phyloP scores from a whole-genome alignment of 108 stramenopile genomes.

The Cyclostephanos invisitatus region DNA sequence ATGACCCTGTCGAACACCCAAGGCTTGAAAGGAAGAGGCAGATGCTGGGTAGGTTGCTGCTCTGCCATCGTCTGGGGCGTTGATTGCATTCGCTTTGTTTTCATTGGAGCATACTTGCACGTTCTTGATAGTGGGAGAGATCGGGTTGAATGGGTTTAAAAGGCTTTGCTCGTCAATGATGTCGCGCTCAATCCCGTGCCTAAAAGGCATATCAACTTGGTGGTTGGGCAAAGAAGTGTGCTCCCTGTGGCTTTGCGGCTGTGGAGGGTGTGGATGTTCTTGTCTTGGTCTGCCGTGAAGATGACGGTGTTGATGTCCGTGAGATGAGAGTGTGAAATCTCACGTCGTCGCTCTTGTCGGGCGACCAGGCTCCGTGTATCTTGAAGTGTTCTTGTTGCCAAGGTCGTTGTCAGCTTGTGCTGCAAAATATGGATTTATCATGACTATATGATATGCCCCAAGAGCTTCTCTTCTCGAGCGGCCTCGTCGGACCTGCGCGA shows the following conservation, averaged over 20 bases:
- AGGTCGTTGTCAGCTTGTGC: not conserved
- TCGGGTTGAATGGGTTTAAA: not conserved
- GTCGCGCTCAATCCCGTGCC: not conserved
- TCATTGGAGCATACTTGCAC: not conserved
- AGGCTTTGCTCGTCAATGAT: not conserved
- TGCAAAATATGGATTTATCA: too few relatives aligned
- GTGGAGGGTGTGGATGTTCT: not conserved
- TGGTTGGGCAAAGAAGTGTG: not conserved
- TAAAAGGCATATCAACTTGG: not conserved
- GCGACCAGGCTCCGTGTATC: constrained; percentile 1
- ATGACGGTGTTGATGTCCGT: not conserved
- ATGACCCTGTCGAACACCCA: not conserved
- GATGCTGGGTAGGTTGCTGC: too few relatives aligned
- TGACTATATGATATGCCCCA: too few relatives aligned
- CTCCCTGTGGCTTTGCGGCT: not conserved
- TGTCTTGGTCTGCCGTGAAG: not conserved
- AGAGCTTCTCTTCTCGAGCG: too few relatives aligned
- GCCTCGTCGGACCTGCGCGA: too few relatives aligned
- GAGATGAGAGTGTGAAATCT: not conserved
- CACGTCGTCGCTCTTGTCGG: not conserved
- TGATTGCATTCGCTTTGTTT: too few relatives aligned
- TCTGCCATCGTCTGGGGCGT: too few relatives aligned
- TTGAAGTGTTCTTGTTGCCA: not conserved
- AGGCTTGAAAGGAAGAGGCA: not conserved
- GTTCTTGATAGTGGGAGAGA: not conserved